A percentile compares a stretch with the other conserved stretches of the same genome.
Evolutionary conservation across 257 asterid species (phyloP).

Genomic region (Henckelia pumila): DNA sequence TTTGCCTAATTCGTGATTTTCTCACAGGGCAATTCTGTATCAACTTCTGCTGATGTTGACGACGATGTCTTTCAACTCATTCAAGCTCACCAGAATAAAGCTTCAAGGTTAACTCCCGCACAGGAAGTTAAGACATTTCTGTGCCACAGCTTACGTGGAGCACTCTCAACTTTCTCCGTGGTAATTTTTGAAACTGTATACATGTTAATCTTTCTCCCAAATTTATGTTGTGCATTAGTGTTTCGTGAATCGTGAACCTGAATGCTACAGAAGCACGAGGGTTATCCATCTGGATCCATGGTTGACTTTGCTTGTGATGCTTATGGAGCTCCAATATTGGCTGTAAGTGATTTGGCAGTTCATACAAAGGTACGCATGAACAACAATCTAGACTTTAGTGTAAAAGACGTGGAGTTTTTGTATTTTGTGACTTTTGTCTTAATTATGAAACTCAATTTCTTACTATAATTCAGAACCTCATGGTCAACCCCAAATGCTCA

Average conservation of each 20-base stretch:
- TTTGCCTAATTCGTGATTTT: slow-evolving; percentile 12
- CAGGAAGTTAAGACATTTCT: slow-evolving; percentile 80
- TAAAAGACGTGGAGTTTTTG: background rate
- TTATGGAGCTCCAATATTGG: slow-evolving; percentile 77
- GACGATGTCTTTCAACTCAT: slow-evolving; percentile 57
- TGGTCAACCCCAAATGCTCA: slow-evolving; percentile 81
- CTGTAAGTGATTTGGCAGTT: slow-evolving; percentile 81
- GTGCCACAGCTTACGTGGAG: slow-evolving; percentile 70
- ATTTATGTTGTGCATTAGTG: background rate
- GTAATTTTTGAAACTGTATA: slow-evolving; percentile 25
- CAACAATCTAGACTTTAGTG: slow-evolving; percentile 10
- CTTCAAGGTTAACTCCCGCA: slow-evolving; percentile 77
- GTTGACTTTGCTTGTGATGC: slow-evolving; percentile 97
- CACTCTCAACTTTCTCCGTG: slow-evolving; percentile 88
- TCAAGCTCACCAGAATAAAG: slow-evolving; percentile 89
- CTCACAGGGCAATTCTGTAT: slow-evolving; percentile 33
- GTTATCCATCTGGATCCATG: slow-evolving; percentile 96
- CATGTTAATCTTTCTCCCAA: background rate
- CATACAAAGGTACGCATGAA: slow-evolving; percentile 67
- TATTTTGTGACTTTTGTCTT: too few relatives aligned
- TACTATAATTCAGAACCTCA: slow-evolving; percentile 67
- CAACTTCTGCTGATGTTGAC: slow-evolving; percentile 35
- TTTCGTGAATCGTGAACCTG: too few relatives aligned
- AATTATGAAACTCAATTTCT: slow-evolving; percentile 1
- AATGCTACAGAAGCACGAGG: slow-evolving; percentile 62